A percentile compares a stretch with the other conserved stretches of the same genome.
phyloP scores from a whole-genome alignment of 768 basidiomycete species.

The Kwoniella heveanensis region DNA sequence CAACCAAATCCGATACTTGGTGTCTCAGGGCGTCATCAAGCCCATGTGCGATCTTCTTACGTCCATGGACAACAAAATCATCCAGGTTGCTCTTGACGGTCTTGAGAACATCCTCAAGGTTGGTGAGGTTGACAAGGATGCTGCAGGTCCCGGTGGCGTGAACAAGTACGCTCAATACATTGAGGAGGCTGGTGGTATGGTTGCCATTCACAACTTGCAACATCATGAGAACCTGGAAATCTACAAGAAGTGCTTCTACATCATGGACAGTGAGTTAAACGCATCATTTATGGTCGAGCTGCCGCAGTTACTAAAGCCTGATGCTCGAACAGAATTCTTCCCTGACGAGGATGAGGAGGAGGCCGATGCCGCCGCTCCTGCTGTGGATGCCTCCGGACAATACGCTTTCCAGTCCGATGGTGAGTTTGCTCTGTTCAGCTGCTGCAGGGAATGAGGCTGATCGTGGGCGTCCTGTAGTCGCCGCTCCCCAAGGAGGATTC shows the following conservation, averaged over 20 bases:
- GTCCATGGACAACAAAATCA: slow-evolving; percentile 99
- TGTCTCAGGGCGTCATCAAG: slow-evolving; percentile 96
- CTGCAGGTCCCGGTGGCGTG: slow-evolving; percentile 73
- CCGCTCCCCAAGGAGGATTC: slow-evolving; percentile 93
- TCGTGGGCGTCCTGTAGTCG: slow-evolving; percentile 59
- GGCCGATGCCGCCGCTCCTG: slow-evolving; percentile 77
- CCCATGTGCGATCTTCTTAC: slow-evolving; percentile 93
- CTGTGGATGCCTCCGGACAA: slow-evolving; percentile 60
- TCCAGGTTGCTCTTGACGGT: slow-evolving; percentile 91
- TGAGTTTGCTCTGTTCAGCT: slow-evolving; percentile 25
- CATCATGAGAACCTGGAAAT: slow-evolving; percentile 99
- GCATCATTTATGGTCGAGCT: too few relatives aligned
- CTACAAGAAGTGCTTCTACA: slow-evolving; percentile 99
- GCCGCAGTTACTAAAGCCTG: too few relatives aligned
- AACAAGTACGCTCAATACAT: slow-evolving; percentile 94
- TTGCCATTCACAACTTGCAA: slow-evolving; percentile 97
- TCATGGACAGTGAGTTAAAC: slow-evolving; percentile 57
- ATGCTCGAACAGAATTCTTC: slow-evolving; percentile 89
- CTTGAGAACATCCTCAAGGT: slow-evolving; percentile 98
- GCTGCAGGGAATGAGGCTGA: slow-evolving; percentile 49
- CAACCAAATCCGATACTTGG: slow-evolving; percentile 94
- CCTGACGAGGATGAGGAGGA: slow-evolving; percentile 90
- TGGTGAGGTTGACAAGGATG: slow-evolving; percentile 89
- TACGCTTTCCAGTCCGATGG: slow-evolving; percentile 57
- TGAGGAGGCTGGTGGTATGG: slow-evolving; percentile 98